Conservation (phyloP, 768 basidiomycete genomes). For the Termitomyces sp. region DNA sequence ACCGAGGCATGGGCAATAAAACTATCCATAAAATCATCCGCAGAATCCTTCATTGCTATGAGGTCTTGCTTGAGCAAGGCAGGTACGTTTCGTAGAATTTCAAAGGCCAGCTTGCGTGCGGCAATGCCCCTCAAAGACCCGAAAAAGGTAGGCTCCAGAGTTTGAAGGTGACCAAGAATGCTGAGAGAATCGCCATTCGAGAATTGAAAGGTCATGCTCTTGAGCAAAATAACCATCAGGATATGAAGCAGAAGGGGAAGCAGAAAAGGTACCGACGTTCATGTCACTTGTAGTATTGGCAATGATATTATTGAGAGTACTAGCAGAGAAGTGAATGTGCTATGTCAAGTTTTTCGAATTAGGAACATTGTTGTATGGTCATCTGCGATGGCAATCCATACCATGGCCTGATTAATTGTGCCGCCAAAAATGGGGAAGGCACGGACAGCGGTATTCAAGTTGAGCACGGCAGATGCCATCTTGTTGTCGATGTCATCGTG, state of each 20-base stretch:
- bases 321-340: slow-evolving; percentile 26
- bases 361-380: not conserved
- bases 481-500: slow-evolving; percentile 20
- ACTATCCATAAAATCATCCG: slow-evolving; percentile 16
- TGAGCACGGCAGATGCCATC: slow-evolving; percentile 21
- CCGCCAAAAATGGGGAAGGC: slow-evolving; percentile 23
- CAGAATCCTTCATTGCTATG: slow-evolving; percentile 6
- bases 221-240: not conserved
- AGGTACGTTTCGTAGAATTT: slow-evolving; percentile 21
- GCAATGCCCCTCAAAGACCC: slow-evolving; percentile 19
- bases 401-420: slow-evolving; percentile 20
- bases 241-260: not conserved
- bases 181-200: slow-evolving; percentile 19
- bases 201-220: slow-evolving; percentile 16
- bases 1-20: slow-evolving; percentile 22
- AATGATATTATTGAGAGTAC: slow-evolving; percentile 15
- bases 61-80: slow-evolving; percentile 26
- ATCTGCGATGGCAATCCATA: slow-evolving; percentile 2
- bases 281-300: slow-evolving; percentile 22
- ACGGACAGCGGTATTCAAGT: slow-evolving; percentile 23
- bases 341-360: not conserved
- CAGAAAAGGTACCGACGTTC: slow-evolving; percentile 11
- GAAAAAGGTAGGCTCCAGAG: slow-evolving; percentile 21
- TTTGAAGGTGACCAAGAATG: slow-evolving; percentile 17
- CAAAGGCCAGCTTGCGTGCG: slow-evolving; percentile 19